A percentile compares a stretch with the other conserved stretches of the same genome.
Evolutionary conservation across 768 basidiomycete genomes (phyloP).

Genomic region (Leccinum broughii): DNA sequence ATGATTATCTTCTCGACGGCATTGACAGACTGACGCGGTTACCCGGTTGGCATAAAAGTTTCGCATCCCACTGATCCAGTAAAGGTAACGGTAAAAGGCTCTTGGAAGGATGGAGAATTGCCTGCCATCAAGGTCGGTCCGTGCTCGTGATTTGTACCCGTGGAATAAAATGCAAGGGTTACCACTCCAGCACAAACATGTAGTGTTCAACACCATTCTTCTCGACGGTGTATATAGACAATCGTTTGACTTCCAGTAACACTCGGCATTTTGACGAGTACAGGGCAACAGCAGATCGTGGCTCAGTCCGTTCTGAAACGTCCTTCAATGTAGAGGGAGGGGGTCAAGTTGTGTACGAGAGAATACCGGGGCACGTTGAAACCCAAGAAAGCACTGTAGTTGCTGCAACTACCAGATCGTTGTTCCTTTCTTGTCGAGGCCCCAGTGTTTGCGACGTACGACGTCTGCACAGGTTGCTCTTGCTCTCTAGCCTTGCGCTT

Average conservation of each 20-base stretch:
- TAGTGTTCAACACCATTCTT: too few relatives aligned
- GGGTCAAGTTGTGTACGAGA: too few relatives aligned
- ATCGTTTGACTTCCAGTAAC: not conserved
- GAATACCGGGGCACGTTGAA: too few relatives aligned
- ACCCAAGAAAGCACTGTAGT: too few relatives aligned
- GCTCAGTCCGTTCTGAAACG: not conserved
- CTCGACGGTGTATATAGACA: too few relatives aligned
- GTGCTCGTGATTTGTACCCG: not conserved
- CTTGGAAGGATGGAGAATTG: not conserved
- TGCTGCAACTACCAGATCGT: not conserved
- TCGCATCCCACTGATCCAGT: not conserved
- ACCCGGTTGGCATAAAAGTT: not conserved
- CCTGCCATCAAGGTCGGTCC: not conserved
- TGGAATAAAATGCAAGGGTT: not conserved
- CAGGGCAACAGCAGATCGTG: not conserved
- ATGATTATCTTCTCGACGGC: not conserved
- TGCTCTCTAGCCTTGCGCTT: not conserved
- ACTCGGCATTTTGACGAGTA: not conserved
- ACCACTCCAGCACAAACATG: too few relatives aligned
- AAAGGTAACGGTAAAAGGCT: not conserved
- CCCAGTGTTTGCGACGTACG: too few relatives aligned
- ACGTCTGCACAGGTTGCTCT: too few relatives aligned
- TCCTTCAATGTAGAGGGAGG: not conserved
- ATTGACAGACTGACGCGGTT: too few relatives aligned
- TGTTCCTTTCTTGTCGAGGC: too few relatives aligned